Conservation (phyloP, 2,329 filamentous ascomycete species). For the Davidsoniella australis region DNA sequence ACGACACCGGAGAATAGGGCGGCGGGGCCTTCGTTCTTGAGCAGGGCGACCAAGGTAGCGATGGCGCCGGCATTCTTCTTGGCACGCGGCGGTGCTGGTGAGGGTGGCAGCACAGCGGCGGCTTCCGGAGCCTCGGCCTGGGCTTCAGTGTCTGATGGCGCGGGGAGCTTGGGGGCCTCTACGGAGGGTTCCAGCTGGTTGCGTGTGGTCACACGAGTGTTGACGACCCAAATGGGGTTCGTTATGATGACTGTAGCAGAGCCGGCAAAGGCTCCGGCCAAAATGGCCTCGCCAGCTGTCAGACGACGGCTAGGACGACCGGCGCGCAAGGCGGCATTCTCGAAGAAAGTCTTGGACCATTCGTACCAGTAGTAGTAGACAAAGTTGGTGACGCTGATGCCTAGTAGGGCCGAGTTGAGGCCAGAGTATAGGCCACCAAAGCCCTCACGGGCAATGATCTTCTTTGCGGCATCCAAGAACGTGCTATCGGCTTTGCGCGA, state of each 20-base stretch:
- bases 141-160: conserved; percentile 20
- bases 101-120: conserved; percentile 25
- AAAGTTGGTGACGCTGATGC: conserved; percentile 97
- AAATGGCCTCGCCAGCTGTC: conserved; percentile 84
- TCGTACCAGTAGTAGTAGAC: conserved; percentile 99
- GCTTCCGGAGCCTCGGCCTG: conserved; percentile 19
- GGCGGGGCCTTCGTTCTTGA: conserved; percentile 67
- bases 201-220: conserved; percentile 92
- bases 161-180: conserved; percentile 17
- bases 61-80: conserved; percentile 53
- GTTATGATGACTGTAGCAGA: conserved; percentile 89
- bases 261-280: conserved; percentile 83
- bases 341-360: conserved; percentile 82
- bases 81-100: conserved; percentile 18
- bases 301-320: conserved; percentile 65
- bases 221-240: conserved; percentile 98
- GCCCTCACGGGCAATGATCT: conserved; percentile 84
- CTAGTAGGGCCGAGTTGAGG: conserved; percentile 84
- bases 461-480: conserved; percentile 65
- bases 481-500: conserved; percentile 80
- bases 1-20: conserved; percentile 86
- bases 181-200: conserved; percentile 20
- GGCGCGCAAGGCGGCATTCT: conserved; percentile 53
- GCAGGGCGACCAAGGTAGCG: conserved; percentile 60
- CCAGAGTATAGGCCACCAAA: conserved; percentile 79